Conservation (phyloP, 2,329 filamentous ascomycete species). For the Clarireedia hainanense region DNA sequence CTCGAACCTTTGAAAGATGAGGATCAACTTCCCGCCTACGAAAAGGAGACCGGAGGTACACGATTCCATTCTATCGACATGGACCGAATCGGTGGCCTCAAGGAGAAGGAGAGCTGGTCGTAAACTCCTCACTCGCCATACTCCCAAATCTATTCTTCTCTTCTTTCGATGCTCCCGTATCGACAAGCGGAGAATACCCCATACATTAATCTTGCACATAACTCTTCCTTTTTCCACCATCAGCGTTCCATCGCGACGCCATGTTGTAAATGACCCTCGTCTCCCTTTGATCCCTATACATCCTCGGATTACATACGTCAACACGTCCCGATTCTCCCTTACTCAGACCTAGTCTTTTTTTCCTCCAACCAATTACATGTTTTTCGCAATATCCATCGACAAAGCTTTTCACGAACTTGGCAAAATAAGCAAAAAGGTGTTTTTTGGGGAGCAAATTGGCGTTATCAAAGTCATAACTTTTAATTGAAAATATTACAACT, state of each 20-base stretch:
- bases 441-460: no score
- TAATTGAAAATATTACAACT: not conserved
- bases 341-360: not conserved
- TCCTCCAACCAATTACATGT: not conserved
- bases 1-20: constrained; percentile 76
- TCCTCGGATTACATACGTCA: constrained; percentile 1
- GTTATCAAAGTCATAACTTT: no score
- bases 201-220: constrained; percentile 11
- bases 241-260: not conserved
- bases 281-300: not conserved
- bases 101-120: constrained; percentile 60
- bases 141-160: not conserved
- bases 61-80: constrained; percentile 93
- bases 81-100: constrained; percentile 86
- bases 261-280: constrained; percentile 7
- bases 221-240: not conserved
- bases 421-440: no score
- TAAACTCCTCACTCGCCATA: constrained; percentile 6
- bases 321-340: not conserved
- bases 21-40: constrained; percentile 76
- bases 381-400: not conserved
- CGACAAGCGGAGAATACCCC: constrained; percentile 5
- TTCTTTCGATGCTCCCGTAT: not conserved
- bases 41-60: constrained; percentile 62
- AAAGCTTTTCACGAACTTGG: no score